Conservation (phyloP, 176 grass and related monocot genomes). For the Lolium multiflorum region DNA sequence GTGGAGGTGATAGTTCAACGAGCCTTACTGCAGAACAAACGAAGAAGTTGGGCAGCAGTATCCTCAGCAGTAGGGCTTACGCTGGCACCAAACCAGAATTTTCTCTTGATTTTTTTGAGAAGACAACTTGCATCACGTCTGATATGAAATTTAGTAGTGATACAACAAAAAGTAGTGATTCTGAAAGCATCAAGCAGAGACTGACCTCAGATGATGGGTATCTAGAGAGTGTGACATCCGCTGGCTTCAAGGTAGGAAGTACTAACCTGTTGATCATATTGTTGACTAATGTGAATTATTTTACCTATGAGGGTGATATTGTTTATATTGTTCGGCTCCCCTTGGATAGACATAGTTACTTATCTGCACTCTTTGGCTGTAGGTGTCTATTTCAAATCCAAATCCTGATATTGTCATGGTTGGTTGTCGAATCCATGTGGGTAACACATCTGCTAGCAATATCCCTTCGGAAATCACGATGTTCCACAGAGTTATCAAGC, state of each 20-base stretch:
- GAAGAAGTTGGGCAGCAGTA: slow-evolving; percentile 85
- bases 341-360: slow-evolving; percentile 35
- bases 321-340: slow-evolving; percentile 31
- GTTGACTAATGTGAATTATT: slow-evolving; percentile 11
- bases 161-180: slow-evolving; percentile 79
- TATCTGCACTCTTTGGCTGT: slow-evolving; percentile 48
- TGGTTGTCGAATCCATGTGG: slow-evolving; percentile 94
- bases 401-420: slow-evolving; percentile 95
- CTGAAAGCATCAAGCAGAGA: slow-evolving; percentile 92
- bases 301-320: slow-evolving; percentile 23
- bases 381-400: slow-evolving; percentile 84
- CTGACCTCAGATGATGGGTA: slow-evolving; percentile 85
- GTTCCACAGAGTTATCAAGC: slow-evolving; percentile 86
- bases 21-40: slow-evolving; percentile 73
- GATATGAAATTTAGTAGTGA: slow-evolving; percentile 88
- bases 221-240: slow-evolving; percentile 70
- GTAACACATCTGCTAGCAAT: slow-evolving; percentile 81
- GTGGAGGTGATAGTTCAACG: slow-evolving; percentile 56
- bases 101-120: slow-evolving; percentile 96
- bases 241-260: slow-evolving; percentile 87
- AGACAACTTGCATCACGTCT: slow-evolving; percentile 77
- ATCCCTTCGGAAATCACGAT: slow-evolving; percentile 88
- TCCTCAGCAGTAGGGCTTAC: slow-evolving; percentile 78
- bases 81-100: slow-evolving; percentile 80
- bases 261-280: slow-evolving; percentile 33